Base-by-base conservation (phyloP, 2,329 filamentous ascomycete genomes). In the Fusarium praegraminearum region DNA sequence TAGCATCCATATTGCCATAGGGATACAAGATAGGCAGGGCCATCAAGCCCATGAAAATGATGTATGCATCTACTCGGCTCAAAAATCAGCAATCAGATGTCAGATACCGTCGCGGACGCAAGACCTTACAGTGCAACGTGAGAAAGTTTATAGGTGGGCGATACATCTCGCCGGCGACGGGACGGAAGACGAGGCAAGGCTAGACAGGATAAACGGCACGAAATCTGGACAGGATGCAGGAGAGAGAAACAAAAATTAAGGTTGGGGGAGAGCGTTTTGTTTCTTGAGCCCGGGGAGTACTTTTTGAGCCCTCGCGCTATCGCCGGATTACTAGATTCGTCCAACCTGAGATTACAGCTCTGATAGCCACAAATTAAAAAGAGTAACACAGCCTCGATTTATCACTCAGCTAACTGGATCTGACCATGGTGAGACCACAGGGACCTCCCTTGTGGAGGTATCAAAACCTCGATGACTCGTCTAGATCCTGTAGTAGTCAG, bases 11-110 rank as follows among this genome's bases (percentile, higher is more conserved):
- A 15, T 58, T 58, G 1, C 56, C 56, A 18, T 55, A 44, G 1
- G 56, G 56, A 20, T 44, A 36, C 15, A 58, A 16, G 2, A 58
- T 55, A 15, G 49, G 49, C 9, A 58, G 15, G n/a, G 56, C 56
- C 5, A 58, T 16, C n/a, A 58, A 24, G 6, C 49, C 49, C 56
- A 58, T 58, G 2, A 30, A 7, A 4, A 58, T 15, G 15, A 58
- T 55, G n/a, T 36, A 58, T 13, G 56, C 56, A 55, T 58, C 56
- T 58, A 44, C 20, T 8, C 16, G 8, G 33, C 18, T 18, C 16
- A 18, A 16, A 9, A 35, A 35, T 47, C 33, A 47, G n/a, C 28
- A 8, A 12, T 18, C n/a, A 47, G n/a, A 47, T 47, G 28, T 13
- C 4, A 26, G 2, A 30, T 9, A 20, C 0, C 15, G 2, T 22